These are phyloP conservation scores for Apiospora aurea DNA, from an alignment of 2,329 filamentous ascomycete species.

Conservation along the genomic window DNA sequence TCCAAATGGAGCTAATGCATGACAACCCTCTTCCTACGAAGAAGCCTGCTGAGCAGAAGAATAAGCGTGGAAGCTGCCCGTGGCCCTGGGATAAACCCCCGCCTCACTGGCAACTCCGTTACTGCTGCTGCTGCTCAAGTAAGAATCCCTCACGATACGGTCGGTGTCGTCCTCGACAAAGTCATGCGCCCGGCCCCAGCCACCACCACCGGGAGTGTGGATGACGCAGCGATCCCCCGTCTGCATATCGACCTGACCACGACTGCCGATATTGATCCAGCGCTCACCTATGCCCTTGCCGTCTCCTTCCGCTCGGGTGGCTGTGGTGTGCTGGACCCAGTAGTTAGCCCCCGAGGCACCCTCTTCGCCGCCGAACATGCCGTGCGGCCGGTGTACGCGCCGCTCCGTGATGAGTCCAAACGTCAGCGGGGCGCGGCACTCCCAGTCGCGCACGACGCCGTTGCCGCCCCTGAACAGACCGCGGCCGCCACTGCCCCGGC, in stretches of 20 bases:
- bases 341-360: conserved; percentile 70
- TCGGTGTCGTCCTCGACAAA: neutral
- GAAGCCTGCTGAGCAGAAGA: neutral
- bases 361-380: conserved; percentile 65
- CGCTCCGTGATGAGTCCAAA: conserved; percentile 75
- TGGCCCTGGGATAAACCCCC: neutral
- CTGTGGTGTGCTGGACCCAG: conserved; percentile 41
- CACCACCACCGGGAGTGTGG: conserved; percentile 67
- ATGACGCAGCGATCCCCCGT: conserved; percentile 67
- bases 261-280: conserved; percentile 56
- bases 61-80: neutral
- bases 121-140: neutral
- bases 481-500: conserved; percentile 61
- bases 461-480: conserved; percentile 70
- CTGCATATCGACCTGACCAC: conserved; percentile 66
- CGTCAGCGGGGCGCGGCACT: conserved; percentile 73
- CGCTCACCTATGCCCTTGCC: conserved; percentile 24
- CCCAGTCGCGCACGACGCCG: conserved; percentile 73
- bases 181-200: conserved; percentile 42
- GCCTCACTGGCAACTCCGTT: too few relatives aligned
- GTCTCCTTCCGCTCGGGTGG: neutral
- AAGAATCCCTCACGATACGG: neutral
- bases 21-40: neutral
- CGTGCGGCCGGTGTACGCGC: conserved; percentile 74
- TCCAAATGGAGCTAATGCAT: too few relatives aligned